Base-by-base conservation (phyloP, 2,329 filamentous ascomycete species). In the Rhytidhysteron rufulum region DNA sequence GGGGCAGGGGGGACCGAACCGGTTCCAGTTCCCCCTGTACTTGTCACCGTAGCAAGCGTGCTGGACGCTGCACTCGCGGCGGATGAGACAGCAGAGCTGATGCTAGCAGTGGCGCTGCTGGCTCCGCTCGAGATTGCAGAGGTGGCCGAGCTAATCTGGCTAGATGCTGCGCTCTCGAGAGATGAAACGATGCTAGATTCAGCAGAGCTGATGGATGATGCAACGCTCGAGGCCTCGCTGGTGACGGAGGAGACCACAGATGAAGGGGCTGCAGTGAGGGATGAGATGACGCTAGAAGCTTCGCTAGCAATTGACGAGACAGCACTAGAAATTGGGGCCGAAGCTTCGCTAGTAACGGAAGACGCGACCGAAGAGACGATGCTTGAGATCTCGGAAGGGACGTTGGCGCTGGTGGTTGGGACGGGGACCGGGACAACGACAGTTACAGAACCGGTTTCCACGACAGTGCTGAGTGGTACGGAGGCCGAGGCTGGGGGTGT, bases 1-100 rank as follows among this genome's bases (percentile, higher is more conserved):
- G 35, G 35, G n/a, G 35, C 35, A 17, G 35, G 24, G 24, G 35
- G 35, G n/a, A 37, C 33, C 3, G 33, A 35, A 24, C 33, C 19
- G 9, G 16, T 20, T 16, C 17, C 19, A 22, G 33, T 21, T 9
- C 17, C 10, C 13, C 19, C 16, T 35, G 17, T 13, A 20, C 20
- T 22, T 5, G 35, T 37, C 9, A n/a, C 11, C 4, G 35, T 37
- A 5, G 35, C 22, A 6, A 37, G 35, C 25, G 35, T 37, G 17
- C 22, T 37, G 13, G n/a, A 16, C 17, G 18, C 5, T 16, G 24
- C 35, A 13, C 35, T 35, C 20, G 8, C 24, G 6, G 19, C 13
- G 8, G 24, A 27, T 27, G 24, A 27, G 13, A 27, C 24, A 8
- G 13, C 7, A 13, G 8, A 8, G 13, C 8, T 27, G 8, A 13